Evolutionary conservation across 2,329 filamentous ascomycete species (phyloP).

Genomic region (Pseudogymnoascus sp.): DNA sequence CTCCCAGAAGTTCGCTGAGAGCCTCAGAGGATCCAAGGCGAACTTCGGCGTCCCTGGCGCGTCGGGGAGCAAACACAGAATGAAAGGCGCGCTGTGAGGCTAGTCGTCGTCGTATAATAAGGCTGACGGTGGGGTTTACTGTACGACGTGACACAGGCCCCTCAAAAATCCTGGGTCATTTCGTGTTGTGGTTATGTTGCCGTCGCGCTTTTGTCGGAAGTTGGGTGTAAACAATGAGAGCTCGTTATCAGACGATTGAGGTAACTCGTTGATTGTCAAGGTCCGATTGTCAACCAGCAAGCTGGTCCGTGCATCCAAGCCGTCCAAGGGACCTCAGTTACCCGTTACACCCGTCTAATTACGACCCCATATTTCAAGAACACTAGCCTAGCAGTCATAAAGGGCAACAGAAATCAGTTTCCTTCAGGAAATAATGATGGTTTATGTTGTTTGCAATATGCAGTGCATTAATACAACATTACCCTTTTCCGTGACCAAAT

Average conservation of each 20-base stretch:
- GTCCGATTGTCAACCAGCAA: constrained; percentile 2
- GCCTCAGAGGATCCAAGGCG: neutral
- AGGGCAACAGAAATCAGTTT: neutral
- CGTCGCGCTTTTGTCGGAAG: constrained; percentile 2
- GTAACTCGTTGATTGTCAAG: neutral
- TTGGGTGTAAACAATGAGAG: constrained; percentile 8
- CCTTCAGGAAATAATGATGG: neutral
- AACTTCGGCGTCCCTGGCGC: neutral
- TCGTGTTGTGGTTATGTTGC: neutral
- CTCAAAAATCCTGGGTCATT: neutral
- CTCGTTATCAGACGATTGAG: constrained; percentile 2
- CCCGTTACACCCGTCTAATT: no score
- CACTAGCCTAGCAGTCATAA: neutral
- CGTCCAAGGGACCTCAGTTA: neutral
- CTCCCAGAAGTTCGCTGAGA: neutral
- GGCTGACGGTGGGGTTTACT: neutral
- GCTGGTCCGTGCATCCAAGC: neutral
- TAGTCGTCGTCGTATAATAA: neutral
- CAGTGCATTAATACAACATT: neutral
- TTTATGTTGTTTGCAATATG: neutral
- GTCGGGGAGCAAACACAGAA: neutral
- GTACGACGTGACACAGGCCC: neutral
- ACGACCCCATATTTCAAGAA: neutral
- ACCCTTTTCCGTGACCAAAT: neutral
- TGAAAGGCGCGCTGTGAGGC: neutral